Evolutionary conservation across 345 rosid species (phyloP).

Genomic region (Camelina neglecta): DNA sequence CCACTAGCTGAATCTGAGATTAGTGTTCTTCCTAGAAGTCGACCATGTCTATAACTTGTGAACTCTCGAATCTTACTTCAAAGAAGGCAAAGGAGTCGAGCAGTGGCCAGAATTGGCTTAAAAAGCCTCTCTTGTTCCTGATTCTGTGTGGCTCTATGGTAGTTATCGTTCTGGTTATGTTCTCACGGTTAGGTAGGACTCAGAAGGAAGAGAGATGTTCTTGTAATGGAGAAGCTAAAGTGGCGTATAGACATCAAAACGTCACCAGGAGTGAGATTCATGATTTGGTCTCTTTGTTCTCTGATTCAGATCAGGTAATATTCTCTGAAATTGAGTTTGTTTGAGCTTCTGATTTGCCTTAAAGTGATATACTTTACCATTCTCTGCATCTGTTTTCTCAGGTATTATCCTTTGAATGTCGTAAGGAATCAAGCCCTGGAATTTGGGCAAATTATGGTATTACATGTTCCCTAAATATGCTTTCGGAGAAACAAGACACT

Average conservation of each 20-base stretch:
- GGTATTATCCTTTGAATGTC: conserved; percentile 34
- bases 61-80: conserved; percentile 53
- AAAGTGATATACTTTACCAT: not conserved
- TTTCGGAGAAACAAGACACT: conserved; percentile 7
- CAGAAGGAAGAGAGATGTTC: conserved; percentile 39
- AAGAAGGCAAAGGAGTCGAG: conserved; percentile 54
- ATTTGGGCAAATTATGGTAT: conserved; percentile 3
- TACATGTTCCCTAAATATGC: conserved; percentile 28
- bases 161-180: conserved; percentile 48
- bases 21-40: conserved; percentile 8
- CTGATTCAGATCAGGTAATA: conserved; percentile 69
- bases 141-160: conserved; percentile 47
- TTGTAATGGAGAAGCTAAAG: conserved; percentile 54
- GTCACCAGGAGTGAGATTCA: conserved; percentile 68
- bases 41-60: conserved; percentile 61
- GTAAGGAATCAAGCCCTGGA: conserved; percentile 23
- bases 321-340: conserved; percentile 3
- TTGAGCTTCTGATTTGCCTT: conserved; percentile 10
- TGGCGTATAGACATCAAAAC: conserved; percentile 60
- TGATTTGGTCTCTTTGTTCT: conserved; percentile 63
- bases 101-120: conserved; percentile 51
- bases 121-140: conserved; percentile 50
- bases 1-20: conserved; percentile 35
- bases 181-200: conserved; percentile 43
- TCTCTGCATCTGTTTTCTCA: conserved; percentile 3